Percentiles rank a stretch among this genome's conserved stretches.
phyloP scores from a whole-genome alignment of 2,329 filamentous ascomycete genomes.

The Colletotrichum orbiculare region DNA sequence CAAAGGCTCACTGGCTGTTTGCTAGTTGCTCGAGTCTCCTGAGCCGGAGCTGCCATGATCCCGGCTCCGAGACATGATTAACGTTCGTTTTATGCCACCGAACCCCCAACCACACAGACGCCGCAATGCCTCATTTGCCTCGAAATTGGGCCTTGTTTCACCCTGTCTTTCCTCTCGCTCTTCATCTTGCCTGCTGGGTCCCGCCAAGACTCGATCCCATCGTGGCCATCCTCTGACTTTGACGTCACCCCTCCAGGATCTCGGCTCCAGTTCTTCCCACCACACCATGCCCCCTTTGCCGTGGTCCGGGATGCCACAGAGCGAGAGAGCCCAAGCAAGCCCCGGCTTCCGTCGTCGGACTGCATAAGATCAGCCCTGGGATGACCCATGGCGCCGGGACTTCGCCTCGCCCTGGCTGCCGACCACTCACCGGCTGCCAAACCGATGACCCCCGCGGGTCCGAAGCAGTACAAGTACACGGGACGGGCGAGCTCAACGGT shows the following conservation, averaged over 20 bases:
- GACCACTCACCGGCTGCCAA: slow-evolving; percentile 10
- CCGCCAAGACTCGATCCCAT: slow-evolving; percentile 13
- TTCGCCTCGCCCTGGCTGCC: slow-evolving; percentile 11
- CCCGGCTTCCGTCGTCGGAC: slow-evolving; percentile 6
- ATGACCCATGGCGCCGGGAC: slow-evolving; percentile 9
- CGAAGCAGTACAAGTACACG: not conserved
- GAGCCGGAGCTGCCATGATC: slow-evolving; percentile 27
- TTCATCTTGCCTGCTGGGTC: slow-evolving; percentile 8
- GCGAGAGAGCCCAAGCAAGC: slow-evolving; percentile 7
- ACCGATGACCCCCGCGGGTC: not conserved
- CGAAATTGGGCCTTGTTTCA: slow-evolving; percentile 33
- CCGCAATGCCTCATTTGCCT: slow-evolving; percentile 34
- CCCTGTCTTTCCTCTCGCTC: slow-evolving; percentile 1
- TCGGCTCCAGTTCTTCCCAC: slow-evolving; percentile 19
- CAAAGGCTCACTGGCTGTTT: slow-evolving; percentile 25
- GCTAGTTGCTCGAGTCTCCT: slow-evolving; percentile 2
- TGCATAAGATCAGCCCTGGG: slow-evolving; percentile 34
- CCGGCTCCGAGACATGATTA: slow-evolving; percentile 8
- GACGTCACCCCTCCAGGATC: slow-evolving; percentile 32
- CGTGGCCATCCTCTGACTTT: slow-evolving; percentile 12
- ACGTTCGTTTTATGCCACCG: slow-evolving; percentile 26
- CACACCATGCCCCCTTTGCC: no score
- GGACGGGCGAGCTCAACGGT: slow-evolving; percentile 19
- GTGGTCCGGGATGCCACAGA: not conserved
- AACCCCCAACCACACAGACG: slow-evolving; percentile 33